Evolutionary conservation across 2,329 filamentous ascomycete species (phyloP), one percentile per base, ranked within the genome.

Genomic region (Cladosporium austrohemisphaericum): DNA sequence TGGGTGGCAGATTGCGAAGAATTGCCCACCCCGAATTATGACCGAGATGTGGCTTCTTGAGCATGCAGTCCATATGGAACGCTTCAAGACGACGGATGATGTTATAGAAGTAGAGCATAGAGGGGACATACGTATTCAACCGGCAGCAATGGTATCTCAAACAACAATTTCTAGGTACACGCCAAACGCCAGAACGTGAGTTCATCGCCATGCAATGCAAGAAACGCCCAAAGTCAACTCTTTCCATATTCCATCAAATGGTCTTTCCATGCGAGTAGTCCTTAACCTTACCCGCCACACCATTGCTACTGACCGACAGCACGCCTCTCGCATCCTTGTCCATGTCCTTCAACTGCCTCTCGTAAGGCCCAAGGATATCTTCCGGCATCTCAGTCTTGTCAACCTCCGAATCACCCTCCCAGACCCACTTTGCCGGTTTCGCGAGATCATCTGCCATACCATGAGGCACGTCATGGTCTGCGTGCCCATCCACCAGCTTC

Each of bases 401-500:
- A 5, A 37, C 35, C 9, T 25, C 18, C 28, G 18, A 33, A 5
- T 32, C 16, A 16, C 45, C 47, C 29, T 18, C 14, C 35, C 36
- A 43, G 11, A 43, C 29, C 47, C 36, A 43, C 29, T 50, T 51
- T 1, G 40, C 47, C 2, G 47, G 28, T 16, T 23, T 32, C 19
- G 26, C 36, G n/a, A 35, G 4, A 5, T 28, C 43, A 4, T 14
- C 29, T 13, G 49, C 32, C 1, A 45, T 33, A 2, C 36, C 49
- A 11, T 50, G 23, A 6, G 51, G 46, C 33, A 11, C 4, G 1
- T 49, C 36, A 8, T 53, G 51, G 9, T 40, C 23, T 10, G 52
- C 45, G 43, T 64, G 60, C 1, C 60, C 62, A 41, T 67, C 65
- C 1, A 57, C 50, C 1, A 68, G 54, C 25, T 51, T 51, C 65